Base-by-base conservation (phyloP, 768 basidiomycete species). In the Lentinula edodes region DNA sequence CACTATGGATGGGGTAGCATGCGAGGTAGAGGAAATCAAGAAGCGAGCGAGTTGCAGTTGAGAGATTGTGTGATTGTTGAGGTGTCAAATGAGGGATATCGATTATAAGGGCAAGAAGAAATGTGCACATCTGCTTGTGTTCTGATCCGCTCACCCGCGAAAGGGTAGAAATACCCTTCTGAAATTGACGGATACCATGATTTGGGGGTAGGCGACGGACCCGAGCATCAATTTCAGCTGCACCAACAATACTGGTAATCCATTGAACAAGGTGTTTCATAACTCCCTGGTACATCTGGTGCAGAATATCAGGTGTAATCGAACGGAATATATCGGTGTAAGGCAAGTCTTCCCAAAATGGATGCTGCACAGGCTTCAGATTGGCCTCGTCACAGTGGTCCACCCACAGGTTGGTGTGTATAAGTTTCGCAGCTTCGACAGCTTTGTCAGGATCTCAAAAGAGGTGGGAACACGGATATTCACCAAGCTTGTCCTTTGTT, bases 21-120 rank as follows among this genome's bases (percentile, higher is more conserved):
- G 0, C 70, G 2, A 72, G 50, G 55, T 73, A 76, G 13, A 73
- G 61, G 60, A 77, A 78, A 58, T 78, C 72, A 1, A 75, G 64
- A n/a, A n/a, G n/a, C n/a, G n/a, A n/a, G n/a, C n/a, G n/a, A n/a
- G n/a, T n/a, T n/a, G n/a, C n/a, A n/a, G n/a, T n/a, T n/a, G n/a
- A n/a, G n/a, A n/a, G n/a, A n/a, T n/a, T n/a, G n/a, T n/a, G n/a
- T n/a, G n/a, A n/a, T n/a, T n/a, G n/a, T n/a, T n/a, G n/a, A n/a
- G n/a, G n/a, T n/a, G n/a, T n/a, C n/a, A n/a, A n/a, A n/a, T n/a
- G n/a, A n/a, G 43, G 66, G 12, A 69, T 7, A 41, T 67, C 66
- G 10, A 70, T 43, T 5, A 74, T 59, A 5, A 72, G 55, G 0
- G 65, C 65, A 15, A 69, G 64, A 12, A 75, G 59, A 32, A 70